Percentiles rank a stretch among this genome's conserved stretches.
These are phyloP conservation scores for Coemansia biformis DNA, from an alignment of 192 early-diverging fungal genomes.

Conservation along the genomic window DNA sequence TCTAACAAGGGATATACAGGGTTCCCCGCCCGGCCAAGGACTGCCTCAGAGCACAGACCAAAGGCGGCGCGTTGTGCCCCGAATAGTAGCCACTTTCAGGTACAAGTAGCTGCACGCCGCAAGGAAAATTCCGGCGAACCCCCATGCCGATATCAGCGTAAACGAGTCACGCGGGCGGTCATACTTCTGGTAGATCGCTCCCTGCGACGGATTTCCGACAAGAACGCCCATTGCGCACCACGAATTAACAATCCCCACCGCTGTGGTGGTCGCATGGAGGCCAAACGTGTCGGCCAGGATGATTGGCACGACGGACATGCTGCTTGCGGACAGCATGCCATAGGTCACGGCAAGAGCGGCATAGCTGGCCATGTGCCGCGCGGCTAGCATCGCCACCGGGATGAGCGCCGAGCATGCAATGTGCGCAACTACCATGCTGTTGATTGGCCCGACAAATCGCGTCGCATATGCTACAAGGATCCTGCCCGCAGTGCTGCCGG, in stretches of 20 bases:
- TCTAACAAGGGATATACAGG: too few species aligned
- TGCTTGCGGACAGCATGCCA: conserved; percentile 29
- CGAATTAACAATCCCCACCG: conserved; percentile 36
- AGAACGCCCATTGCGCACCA: conserved; percentile 37
- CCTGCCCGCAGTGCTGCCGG: conserved; percentile 29
- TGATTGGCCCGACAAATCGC: conserved; percentile 22
- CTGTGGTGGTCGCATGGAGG: conserved; percentile 24
- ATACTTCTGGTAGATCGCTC: conserved; percentile 35
- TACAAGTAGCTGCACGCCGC: conserved; percentile 23
- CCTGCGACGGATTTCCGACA: conserved; percentile 38
- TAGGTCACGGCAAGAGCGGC: conserved; percentile 27
- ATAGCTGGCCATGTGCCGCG: conserved; percentile 35
- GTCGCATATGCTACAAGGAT: conserved; percentile 25
- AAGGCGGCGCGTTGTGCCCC: conserved; percentile 1
- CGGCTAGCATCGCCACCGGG: conserved; percentile 23
- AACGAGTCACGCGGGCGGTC: conserved; percentile 28
- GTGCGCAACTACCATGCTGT: conserved; percentile 28
- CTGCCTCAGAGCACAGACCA: too few species aligned
- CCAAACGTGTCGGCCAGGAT: conserved; percentile 31
- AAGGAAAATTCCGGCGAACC: conserved; percentile 16
- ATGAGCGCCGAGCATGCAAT: conserved; percentile 24
- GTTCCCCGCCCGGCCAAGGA: too few species aligned
- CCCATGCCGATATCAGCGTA: conserved; percentile 29
- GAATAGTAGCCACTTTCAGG: conserved; percentile 16
- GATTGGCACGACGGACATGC: conserved; percentile 31